These are phyloP conservation scores for Phytophthora colocasiae DNA, from an alignment of 352 stramenopile genomes.

Conservation along the genomic window DNA sequence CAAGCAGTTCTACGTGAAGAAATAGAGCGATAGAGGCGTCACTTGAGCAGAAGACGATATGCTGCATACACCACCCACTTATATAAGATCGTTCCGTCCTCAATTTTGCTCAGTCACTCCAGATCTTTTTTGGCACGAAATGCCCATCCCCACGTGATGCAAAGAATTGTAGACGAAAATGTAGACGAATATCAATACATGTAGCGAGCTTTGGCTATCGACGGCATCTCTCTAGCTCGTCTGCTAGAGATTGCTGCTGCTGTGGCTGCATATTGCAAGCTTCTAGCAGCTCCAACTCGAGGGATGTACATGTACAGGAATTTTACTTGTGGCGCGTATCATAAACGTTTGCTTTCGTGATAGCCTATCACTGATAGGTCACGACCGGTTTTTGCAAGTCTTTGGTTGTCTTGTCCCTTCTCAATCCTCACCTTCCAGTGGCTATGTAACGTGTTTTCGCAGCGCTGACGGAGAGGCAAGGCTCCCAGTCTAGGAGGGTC, in stretches of 20 bases:
- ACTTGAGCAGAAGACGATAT: slow-evolving; percentile 1
- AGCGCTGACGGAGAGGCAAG: neutral
- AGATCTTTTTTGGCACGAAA: too few species aligned
- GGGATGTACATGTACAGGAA: neutral
- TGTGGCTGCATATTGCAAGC: neutral
- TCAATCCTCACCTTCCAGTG: slow-evolving; percentile 6
- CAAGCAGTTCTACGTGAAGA: slow-evolving; percentile 62
- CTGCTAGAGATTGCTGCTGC: too few species aligned
- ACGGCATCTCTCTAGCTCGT: neutral
- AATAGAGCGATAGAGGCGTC: slow-evolving; percentile 27
- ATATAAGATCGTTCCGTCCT: too few species aligned
- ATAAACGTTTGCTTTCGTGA: neutral
- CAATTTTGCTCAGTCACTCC: too few species aligned
- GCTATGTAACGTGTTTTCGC: slow-evolving; percentile 14
- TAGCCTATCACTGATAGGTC: slow-evolving; percentile 1
- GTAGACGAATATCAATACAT: slow-evolving; percentile 5
- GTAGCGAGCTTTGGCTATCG: slow-evolving; percentile 5
- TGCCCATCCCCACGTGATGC: slow-evolving; percentile 3
- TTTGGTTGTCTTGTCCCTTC: slow-evolving; percentile 17
- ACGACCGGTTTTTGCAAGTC: slow-evolving; percentile 29
- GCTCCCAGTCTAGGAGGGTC: neutral
- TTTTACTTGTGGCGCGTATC: slow-evolving; percentile 6
- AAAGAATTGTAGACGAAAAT: slow-evolving; percentile 6
- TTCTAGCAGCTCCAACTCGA: too few species aligned
- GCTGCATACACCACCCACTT: too few species aligned